phyloP scores from a whole-genome alignment of 1,139 yeast species.

The Debaryomyces sp. region DNA sequence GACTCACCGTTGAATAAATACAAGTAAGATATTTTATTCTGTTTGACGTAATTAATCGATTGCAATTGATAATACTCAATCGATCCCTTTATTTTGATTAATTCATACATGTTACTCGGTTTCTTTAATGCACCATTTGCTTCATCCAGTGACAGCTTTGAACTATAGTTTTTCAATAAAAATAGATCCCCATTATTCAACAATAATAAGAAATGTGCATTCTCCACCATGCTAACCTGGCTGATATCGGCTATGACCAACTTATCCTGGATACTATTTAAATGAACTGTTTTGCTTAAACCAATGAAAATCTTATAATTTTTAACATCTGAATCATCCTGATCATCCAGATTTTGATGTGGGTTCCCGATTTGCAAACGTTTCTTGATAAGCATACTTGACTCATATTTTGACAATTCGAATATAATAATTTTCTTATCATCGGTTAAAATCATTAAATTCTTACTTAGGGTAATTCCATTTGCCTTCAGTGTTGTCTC shows the following conservation, averaged over 20 bases:
- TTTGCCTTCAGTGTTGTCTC: not conserved
- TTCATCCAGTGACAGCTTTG: constrained; percentile 1
- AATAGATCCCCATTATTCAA: constrained; percentile 42
- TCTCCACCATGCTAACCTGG: constrained; percentile 31
- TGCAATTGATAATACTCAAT: constrained; percentile 39
- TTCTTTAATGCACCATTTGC: constrained; percentile 17
- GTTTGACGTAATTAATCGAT: constrained; percentile 20
- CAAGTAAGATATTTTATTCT: constrained; percentile 20
- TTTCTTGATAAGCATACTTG: constrained; percentile 3
- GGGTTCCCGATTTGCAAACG: not conserved
- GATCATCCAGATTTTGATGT: constrained; percentile 2
- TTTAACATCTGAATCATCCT: constrained; percentile 12
- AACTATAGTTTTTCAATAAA: constrained; percentile 35
- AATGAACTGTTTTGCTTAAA: constrained; percentile 38
- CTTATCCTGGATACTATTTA: constrained; percentile 33
- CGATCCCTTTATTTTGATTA: constrained; percentile 32
- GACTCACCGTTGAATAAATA: constrained; percentile 34
- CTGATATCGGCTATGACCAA: constrained; percentile 27
- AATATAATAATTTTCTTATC: constrained; percentile 36
- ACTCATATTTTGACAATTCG: constrained; percentile 21
- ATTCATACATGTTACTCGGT: constrained; percentile 39
- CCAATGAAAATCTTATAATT: constrained; percentile 34
- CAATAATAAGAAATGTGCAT: constrained; percentile 39
- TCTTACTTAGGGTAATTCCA: constrained; percentile 11
- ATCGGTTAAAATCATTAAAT: constrained; percentile 33